These are phyloP conservation scores for Krasilnikovozyma curviuscula DNA, from an alignment of 768 basidiomycete species.

Conservation along the genomic window DNA sequence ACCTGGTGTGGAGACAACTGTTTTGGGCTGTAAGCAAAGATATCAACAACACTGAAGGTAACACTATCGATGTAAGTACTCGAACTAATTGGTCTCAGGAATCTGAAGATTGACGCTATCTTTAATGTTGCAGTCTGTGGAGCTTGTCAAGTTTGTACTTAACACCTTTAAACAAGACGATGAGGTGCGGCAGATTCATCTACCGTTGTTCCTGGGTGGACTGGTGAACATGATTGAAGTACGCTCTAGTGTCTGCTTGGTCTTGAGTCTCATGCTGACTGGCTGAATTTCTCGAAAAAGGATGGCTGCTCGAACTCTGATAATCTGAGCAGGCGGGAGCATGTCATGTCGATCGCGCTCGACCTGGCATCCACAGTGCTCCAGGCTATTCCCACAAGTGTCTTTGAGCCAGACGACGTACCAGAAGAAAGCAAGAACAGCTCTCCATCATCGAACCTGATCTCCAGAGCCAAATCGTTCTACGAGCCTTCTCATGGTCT, in stretches of 20 bases:
- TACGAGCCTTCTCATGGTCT: too few relatives aligned
- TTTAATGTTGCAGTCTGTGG: conserved; percentile 35
- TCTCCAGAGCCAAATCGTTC: too few relatives aligned
- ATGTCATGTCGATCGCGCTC: conserved; percentile 8
- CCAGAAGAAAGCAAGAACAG: too few relatives aligned
- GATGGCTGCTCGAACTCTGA: too few relatives aligned
- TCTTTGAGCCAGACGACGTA: too few relatives aligned
- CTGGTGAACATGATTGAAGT: conserved; percentile 49
- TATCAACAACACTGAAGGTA: background rate
- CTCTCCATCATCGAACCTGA: too few relatives aligned
- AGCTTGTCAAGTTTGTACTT: conserved; percentile 53
- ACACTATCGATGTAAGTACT: conserved; percentile 4
- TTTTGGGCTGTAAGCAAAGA: conserved; percentile 26
- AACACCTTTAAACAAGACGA: conserved; percentile 64
- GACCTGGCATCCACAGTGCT: conserved; percentile 8
- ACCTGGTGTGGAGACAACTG: conserved; percentile 64
- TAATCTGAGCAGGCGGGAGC: background rate
- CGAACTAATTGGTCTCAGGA: background rate
- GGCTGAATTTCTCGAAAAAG: too few relatives aligned
- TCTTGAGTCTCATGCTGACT: too few relatives aligned
- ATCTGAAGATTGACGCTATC: background rate
- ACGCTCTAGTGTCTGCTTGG: conserved; percentile 21
- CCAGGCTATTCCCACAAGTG: too few relatives aligned
- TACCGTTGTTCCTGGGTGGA: conserved; percentile 57
- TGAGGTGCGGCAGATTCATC: conserved; percentile 57